Base-by-base conservation (phyloP, 805 yeast species). In the Scheffersomyces lignosus region DNA sequence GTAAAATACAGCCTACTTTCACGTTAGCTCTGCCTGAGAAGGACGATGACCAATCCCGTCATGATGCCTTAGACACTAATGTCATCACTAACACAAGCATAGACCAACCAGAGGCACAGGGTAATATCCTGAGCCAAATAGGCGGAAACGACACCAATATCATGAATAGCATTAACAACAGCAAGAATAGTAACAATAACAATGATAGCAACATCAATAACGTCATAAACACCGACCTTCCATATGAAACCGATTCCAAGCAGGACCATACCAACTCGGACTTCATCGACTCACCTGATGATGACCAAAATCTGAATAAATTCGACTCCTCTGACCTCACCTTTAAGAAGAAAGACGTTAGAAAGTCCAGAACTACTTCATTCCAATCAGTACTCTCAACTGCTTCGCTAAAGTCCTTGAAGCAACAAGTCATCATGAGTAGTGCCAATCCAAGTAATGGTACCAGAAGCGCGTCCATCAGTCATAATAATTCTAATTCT, bases 331-430 rank as follows among this genome's bases (percentile, higher is more conserved):
- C 49, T 14, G 57, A 53, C 35, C 49, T 64, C 28, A 43, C 47
- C 35, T 70, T 70, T 54, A 62, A 62, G 37, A 70, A 69, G 53
- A 64, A 66, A 39, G 65, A 64, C 37, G 58, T 66, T 18, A 52
- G 49, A 27, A 56, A 58, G 28, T 51, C 63, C 12, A 53, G 75
- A 24, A 62, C 73, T 1, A 73, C 68, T 46, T 65, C 70, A 33
- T 64, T 68, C 42, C 75, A 70, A 44, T 61, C 68, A 28, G 75
- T 70, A 17, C 57, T 70, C 27, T 66, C 72, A 23, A 61, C 71
- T 5, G 74, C 72, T 3, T 68, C 73, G 4, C 51, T 69, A 31
- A 66, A 64, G 42, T 60, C 68, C 24, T 47, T 69, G 27, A 63
- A 60, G 36, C 66, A 62, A 33, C 64, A 55, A 34, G 47, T 33